phyloP scores from a whole-genome alignment of 805 yeast species.

The Limtongozyma cylindracea region DNA sequence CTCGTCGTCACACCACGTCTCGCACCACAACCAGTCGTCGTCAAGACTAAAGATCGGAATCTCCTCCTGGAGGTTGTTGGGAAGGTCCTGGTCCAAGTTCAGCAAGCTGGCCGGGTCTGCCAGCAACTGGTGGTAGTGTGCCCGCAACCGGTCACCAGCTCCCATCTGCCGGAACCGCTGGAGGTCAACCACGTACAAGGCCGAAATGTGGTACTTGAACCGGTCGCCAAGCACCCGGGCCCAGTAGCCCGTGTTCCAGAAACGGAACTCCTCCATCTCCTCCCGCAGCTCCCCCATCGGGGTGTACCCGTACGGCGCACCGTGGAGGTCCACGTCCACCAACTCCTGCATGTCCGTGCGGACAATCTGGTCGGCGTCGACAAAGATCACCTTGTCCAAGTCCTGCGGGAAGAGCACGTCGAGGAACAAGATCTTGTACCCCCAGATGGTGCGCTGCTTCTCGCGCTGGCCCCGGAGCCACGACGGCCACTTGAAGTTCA shows the following conservation, averaged over 20 bases:
- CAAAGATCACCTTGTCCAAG: conserved; percentile 52
- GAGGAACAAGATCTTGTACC: conserved; percentile 62
- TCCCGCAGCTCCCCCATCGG: conserved; percentile 68
- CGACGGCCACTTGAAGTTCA: conserved; percentile 82
- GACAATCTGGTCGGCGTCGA: conserved; percentile 69
- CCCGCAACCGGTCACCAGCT: conserved; percentile 64
- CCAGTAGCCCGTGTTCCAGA: conserved; percentile 95
- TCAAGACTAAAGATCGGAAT: conserved; percentile 52
- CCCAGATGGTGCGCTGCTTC: conserved; percentile 65
- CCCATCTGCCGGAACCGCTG: conserved; percentile 29
- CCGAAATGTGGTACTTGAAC: conserved; percentile 58
- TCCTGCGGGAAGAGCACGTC: conserved; percentile 74
- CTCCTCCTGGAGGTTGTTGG: conserved; percentile 57
- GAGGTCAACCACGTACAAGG: conserved; percentile 64
- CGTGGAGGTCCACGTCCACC: conserved; percentile 40
- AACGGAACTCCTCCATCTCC: conserved; percentile 67
- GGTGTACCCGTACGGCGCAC: conserved; percentile 68
- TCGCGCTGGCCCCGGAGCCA: conserved; percentile 71
- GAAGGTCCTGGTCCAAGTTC: conserved; percentile 77
- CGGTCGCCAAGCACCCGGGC: conserved; percentile 26
- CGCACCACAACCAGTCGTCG: conserved; percentile 84
- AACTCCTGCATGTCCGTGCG: conserved; percentile 52
- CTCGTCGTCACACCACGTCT: conserved; percentile 69
- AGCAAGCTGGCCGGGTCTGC: conserved; percentile 58
- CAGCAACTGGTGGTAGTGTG: conserved; percentile 65